Evolutionary conservation across 441 rosid genomes (phyloP).

Genomic region (Brassica hybrid): DNA sequence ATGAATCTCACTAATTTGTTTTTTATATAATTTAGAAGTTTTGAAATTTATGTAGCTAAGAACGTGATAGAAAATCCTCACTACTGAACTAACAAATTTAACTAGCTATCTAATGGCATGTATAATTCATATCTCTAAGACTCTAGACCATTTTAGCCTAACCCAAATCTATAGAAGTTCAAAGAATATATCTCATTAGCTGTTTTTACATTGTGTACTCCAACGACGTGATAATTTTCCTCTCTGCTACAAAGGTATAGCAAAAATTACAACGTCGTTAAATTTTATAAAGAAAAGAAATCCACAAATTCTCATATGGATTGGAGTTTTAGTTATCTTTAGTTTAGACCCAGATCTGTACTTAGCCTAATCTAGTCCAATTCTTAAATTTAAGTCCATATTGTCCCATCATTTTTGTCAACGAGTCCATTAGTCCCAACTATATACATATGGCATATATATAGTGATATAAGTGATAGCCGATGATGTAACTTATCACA

Average conservation of each 20-base stretch:
- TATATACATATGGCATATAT: neutral
- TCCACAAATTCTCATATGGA: neutral
- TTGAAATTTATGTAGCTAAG: neutral
- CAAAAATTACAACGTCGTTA: slow-evolving; percentile 1
- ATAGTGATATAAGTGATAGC: slow-evolving; percentile 25
- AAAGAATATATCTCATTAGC: neutral
- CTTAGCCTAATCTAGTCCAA: slow-evolving; percentile 19
- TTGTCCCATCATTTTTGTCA: slow-evolving; percentile 2
- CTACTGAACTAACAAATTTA: neutral
- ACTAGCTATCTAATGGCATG: neutral
- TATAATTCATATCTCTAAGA: neutral
- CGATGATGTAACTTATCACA: slow-evolving; percentile 32
- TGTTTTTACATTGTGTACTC: neutral
- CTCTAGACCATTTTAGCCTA: slow-evolving; percentile 16
- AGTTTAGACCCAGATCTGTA: slow-evolving; percentile 12
- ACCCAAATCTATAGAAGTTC: slow-evolving; percentile 9
- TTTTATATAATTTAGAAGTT: neutral
- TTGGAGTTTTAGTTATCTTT: neutral
- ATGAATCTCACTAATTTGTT: neutral
- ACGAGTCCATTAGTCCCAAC: slow-evolving; percentile 1
- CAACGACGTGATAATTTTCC: slow-evolving; percentile 3
- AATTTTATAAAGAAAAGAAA: neutral
- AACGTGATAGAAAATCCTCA: neutral
- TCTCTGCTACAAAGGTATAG: slow-evolving; percentile 1
- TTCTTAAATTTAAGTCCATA: slow-evolving; percentile 2